Conservation (phyloP, 345 rosid genomes). For the Syzygium grande region DNA sequence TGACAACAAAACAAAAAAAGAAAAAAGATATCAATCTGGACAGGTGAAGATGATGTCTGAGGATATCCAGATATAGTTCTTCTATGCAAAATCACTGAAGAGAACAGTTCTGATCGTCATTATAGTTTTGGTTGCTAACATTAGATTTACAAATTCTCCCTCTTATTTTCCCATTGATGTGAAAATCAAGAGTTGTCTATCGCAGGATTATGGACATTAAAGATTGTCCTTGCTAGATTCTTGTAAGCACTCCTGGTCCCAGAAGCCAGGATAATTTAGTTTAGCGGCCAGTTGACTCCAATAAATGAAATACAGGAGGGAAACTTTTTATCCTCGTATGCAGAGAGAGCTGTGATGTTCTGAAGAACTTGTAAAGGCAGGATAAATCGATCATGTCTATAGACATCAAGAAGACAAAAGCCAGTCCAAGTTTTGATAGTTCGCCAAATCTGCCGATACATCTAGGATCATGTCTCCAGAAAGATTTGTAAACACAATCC, state of each 20-base stretch:
- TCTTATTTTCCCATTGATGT: background rate
- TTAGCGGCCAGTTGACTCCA: background rate
- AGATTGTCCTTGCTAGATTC: background rate
- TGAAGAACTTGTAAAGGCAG: background rate
- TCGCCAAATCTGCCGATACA: background rate
- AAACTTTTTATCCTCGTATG: background rate
- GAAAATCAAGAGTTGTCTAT: background rate
- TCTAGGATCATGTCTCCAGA: background rate
- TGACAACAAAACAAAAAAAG: background rate
- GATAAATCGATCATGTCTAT: background rate
- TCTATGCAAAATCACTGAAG: background rate
- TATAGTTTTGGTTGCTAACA: background rate
- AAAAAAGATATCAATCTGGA: background rate
- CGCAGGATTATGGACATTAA: background rate
- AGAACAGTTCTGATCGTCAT: background rate
- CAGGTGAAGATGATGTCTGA: background rate
- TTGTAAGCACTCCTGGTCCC: background rate
- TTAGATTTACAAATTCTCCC: background rate
- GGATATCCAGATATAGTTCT: background rate
- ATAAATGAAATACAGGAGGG: background rate
- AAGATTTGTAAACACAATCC: background rate
- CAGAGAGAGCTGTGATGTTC: background rate
- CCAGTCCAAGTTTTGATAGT: background rate
- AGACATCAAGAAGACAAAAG: background rate
- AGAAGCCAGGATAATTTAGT: background rate